Percentiles rank a stretch among this genome's conserved stretches.
These are phyloP conservation scores for Cytidiella melzeri DNA, from an alignment of 768 basidiomycete genomes.

Conservation along the genomic window DNA sequence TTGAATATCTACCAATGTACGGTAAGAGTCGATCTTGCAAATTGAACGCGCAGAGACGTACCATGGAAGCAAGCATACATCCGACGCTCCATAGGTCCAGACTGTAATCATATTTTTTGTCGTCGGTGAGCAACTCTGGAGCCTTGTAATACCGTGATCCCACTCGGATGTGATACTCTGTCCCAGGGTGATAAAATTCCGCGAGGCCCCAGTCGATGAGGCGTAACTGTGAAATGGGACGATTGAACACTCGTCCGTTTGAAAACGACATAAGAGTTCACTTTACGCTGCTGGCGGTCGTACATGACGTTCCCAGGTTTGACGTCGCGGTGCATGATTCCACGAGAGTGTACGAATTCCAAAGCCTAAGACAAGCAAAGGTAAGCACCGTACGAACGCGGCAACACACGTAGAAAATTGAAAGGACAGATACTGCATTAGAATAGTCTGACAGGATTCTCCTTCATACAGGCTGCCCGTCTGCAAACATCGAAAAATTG, in stretches of 20 bases:
- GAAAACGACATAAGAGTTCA: constrained; percentile 23
- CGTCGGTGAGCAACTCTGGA: constrained; percentile 91
- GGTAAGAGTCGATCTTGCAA: neutral
- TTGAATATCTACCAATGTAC: constrained; percentile 74
- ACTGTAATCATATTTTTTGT: constrained; percentile 96
- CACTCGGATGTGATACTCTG: constrained; percentile 95
- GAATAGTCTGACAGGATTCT: no score
- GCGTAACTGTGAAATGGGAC: constrained; percentile 52
- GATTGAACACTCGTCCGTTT: constrained; percentile 1
- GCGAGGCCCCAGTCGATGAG: constrained; percentile 99
- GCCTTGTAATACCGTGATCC: constrained; percentile 98
- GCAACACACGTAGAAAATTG: no score
- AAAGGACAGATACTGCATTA: no score
- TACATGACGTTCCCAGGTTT: constrained; percentile 99
- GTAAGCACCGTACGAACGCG: neutral
- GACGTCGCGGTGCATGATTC: constrained; percentile 98
- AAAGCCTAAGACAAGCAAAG: no score
- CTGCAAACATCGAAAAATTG: no score
- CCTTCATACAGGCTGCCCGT: no score
- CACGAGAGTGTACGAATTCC: constrained; percentile 96
- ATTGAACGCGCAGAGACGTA: constrained; percentile 24
- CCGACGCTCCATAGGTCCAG: constrained; percentile 98
- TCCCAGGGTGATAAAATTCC: constrained; percentile 96
- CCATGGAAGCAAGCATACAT: constrained; percentile 99
- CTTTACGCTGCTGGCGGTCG: constrained; percentile 92